phyloP scores from a whole-genome alignment of 768 basidiomycete genomes.

The Dioszegia aurantiaca region DNA sequence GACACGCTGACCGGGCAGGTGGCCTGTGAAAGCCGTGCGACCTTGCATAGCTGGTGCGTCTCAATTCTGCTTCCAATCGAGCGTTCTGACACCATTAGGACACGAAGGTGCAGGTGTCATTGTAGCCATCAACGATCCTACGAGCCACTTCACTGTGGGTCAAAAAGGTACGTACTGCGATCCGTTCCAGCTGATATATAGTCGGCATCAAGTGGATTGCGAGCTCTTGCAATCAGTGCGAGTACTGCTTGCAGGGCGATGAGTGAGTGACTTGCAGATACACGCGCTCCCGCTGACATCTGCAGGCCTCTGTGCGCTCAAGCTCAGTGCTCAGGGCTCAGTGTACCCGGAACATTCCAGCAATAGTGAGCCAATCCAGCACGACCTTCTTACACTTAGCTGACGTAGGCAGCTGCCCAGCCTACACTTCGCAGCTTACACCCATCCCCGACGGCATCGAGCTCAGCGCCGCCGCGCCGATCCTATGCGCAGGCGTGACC shows the following conservation, averaged over 20 bases:
- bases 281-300: conserved; percentile 13
- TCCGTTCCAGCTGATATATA: conserved; percentile 29
- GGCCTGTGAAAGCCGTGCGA: conserved; percentile 60
- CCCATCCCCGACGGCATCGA: conserved; percentile 67
- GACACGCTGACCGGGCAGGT: conserved; percentile 45
- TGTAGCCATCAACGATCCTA: conserved; percentile 67
- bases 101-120: conserved; percentile 81
- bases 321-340: conserved; percentile 66
- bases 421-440: conserved; percentile 58
- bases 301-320: conserved; percentile 63
- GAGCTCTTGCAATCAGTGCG: conserved; percentile 66
- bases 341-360: conserved; percentile 71
- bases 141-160: conserved; percentile 24
- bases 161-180: conserved; percentile 18
- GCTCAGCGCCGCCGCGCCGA: conserved; percentile 63
- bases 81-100: neutral
- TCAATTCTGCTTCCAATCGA: neutral
- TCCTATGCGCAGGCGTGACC: conserved; percentile 76
- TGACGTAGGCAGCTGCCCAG: conserved; percentile 54
- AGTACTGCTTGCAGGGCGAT: conserved; percentile 68
- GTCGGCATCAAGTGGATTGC: conserved; percentile 71
- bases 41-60: conserved; percentile 49
- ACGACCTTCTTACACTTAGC: neutral
- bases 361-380: conserved; percentile 44
- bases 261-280: conserved; percentile 24